Evolutionary conservation across 306 rosid species (phyloP), one percentile per base, ranked within the genome.

Genomic region (Dryas alaskensis): DNA sequence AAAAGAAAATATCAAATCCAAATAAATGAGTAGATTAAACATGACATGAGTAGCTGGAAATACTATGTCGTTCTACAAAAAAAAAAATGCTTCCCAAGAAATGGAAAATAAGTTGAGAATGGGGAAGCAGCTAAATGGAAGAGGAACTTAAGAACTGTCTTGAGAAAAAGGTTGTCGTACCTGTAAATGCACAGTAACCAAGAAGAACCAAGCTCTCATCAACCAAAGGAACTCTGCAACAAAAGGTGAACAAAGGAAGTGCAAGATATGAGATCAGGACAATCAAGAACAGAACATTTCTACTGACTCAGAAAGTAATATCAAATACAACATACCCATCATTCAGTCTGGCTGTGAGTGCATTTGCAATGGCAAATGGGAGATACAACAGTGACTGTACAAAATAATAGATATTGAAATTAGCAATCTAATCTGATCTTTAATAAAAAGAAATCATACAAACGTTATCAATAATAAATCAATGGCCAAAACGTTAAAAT

Each of bases 341-440:
- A 68, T 88, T 87, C 60, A 90, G 81, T 81, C 80, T 90, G 47
- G 98, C 90, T 10, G 92, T 86, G 37, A 92, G 98, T 27, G 89
- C 87, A 82, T 94, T 94, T 59, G 96, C 99, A 81, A 92, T 86
- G 47, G 98, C 98, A 19, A 90, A 78, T 12, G 99, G 99, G 47
- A 92, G 96, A 86, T 82, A 89, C 80, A 92, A 17, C 52, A 90
- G 82, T 46, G 99, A 90, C 99, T 92, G 90, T 60, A 84, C 50
- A 79, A 53, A 57, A 64, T 10, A 71, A 75, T 47, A 37, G 10
- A 48, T 40, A 65, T 37, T 12, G 16, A 50, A 16, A 49, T 79
- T 48, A 73, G 59, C 16, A 60, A 49, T 43, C 12, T 25, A 25
- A 65, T 46, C 48, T 6, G 42, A 45, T 53, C 43, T 81, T 37